Percentiles rank a stretch among this genome's conserved stretches.
Evolutionary conservation across 1,284 basidiomycete genomes (phyloP).

Genomic region (Pyrrhoderma noxium): DNA sequence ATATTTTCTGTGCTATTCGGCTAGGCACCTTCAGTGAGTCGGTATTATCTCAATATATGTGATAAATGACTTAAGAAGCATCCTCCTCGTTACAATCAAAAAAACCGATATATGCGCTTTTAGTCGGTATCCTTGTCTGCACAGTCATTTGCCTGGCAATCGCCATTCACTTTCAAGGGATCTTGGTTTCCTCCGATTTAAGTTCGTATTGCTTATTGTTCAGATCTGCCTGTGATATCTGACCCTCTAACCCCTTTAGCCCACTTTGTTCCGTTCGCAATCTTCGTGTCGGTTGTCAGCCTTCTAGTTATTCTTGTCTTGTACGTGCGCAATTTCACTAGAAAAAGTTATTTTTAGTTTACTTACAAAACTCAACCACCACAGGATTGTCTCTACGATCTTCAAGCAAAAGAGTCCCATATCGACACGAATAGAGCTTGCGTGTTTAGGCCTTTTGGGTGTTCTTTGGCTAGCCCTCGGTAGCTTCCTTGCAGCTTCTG

Average conservation of each 20-base stretch:
- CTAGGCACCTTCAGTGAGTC: constrained; percentile 45
- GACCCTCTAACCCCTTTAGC: constrained; percentile 34
- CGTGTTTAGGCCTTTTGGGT: constrained; percentile 60
- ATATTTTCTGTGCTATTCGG: constrained; percentile 58
- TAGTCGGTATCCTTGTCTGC: constrained; percentile 61
- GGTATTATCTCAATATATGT: neutral
- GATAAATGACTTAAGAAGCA: neutral
- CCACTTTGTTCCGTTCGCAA: constrained; percentile 75
- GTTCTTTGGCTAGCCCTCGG: constrained; percentile 75
- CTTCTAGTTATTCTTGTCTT: constrained; percentile 58
- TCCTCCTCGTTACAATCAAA: no score
- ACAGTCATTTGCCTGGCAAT: constrained; percentile 68
- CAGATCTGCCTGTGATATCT: neutral
- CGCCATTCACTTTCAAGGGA: constrained; percentile 64
- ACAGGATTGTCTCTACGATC: constrained; percentile 54
- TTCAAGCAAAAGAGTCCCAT: constrained; percentile 64
- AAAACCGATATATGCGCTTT: neutral
- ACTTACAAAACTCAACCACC: neutral
- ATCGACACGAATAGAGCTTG: constrained; percentile 68
- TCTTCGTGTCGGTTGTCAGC: constrained; percentile 67
- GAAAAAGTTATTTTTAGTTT: no score
- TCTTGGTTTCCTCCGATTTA: constrained; percentile 66
- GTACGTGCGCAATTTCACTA: constrained; percentile 35
- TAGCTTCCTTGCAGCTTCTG: constrained; percentile 61
- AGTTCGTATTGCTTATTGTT: constrained; percentile 40